These are phyloP conservation scores for Exophiala xenobiotica DNA, from an alignment of 2,329 filamentous ascomycete genomes.

Conservation along the genomic window DNA sequence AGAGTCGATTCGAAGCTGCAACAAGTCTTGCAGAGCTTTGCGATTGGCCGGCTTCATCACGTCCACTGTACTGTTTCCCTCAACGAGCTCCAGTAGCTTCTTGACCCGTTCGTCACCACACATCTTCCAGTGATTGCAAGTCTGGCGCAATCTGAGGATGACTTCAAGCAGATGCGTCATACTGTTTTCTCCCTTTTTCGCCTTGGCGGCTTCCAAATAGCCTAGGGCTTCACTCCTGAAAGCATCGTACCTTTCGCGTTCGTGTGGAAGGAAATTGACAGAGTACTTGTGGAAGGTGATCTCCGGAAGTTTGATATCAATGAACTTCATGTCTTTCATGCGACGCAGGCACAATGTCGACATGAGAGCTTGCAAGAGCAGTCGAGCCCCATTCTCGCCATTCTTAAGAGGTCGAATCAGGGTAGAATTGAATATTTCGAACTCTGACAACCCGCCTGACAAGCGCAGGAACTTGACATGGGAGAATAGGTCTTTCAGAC, in stretches of 20 bases:
- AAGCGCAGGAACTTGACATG: slow-evolving; percentile 75
- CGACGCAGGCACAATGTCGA: slow-evolving; percentile 75
- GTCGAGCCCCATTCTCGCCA: slow-evolving; percentile 58
- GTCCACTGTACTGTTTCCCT: slow-evolving; percentile 64
- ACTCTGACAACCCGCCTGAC: slow-evolving; percentile 70
- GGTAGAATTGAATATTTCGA: slow-evolving; percentile 70
- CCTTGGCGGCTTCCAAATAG: slow-evolving; percentile 47
- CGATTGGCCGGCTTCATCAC: slow-evolving; percentile 69
- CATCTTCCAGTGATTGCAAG: slow-evolving; percentile 86
- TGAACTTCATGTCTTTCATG: slow-evolving; percentile 83
- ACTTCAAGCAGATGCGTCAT: slow-evolving; percentile 79
- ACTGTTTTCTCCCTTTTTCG: slow-evolving; percentile 48
- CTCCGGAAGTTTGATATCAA: slow-evolving; percentile 74
- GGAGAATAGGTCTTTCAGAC: slow-evolving; percentile 76
- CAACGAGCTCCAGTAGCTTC: slow-evolving; percentile 68
- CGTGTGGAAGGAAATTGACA: slow-evolving; percentile 70
- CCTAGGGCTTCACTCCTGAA: slow-evolving; percentile 70
- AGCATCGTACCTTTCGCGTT: slow-evolving; percentile 70
- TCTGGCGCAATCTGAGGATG: slow-evolving; percentile 76
- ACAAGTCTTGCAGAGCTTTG: slow-evolving; percentile 68
- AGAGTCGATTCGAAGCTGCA: slow-evolving; percentile 73
- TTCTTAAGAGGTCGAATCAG: slow-evolving; percentile 66
- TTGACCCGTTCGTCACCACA: slow-evolving; percentile 68
- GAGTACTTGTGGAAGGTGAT: slow-evolving; percentile 76
- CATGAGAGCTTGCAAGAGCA: slow-evolving; percentile 74